Evolutionary conservation across 352 stramenopile genomes (phyloP).

Genomic region (Phytophthora ohioensis): DNA sequence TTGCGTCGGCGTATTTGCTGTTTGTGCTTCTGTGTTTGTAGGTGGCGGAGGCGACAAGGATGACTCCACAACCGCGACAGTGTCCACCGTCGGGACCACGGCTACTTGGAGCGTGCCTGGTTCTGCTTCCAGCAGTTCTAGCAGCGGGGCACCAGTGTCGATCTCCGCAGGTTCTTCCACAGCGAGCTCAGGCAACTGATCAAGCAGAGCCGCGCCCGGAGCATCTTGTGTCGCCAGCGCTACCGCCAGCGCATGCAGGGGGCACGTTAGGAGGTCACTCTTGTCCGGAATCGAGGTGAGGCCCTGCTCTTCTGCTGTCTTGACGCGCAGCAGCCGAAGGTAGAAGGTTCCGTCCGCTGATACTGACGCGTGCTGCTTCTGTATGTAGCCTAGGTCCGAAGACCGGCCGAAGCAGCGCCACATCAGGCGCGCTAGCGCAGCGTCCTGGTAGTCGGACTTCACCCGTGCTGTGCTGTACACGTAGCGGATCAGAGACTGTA

Average conservation of each 20-base stretch:
- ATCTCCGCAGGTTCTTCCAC: too few species aligned
- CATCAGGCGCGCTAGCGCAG: conserved; percentile 33
- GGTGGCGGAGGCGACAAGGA: too few species aligned
- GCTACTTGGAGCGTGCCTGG: too few species aligned
- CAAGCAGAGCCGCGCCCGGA: conserved; percentile 5
- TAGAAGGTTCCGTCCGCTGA: conserved; percentile 32
- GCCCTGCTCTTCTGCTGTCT: conserved; percentile 36
- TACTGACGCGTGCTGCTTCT: conserved; percentile 34
- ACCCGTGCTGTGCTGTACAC: too few species aligned
- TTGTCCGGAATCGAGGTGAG: conserved; percentile 42
- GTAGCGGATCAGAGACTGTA: too few species aligned
- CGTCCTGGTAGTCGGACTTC: conserved; percentile 40
- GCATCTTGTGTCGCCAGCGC: conserved; percentile 26
- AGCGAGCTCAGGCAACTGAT: conserved; percentile 8
- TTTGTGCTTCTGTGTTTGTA: too few species aligned
- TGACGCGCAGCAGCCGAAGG: conserved; percentile 38
- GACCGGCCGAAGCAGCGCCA: conserved; percentile 45
- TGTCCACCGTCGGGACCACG: too few species aligned
- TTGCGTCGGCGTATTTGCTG: too few species aligned
- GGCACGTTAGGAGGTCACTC: conserved; percentile 25
- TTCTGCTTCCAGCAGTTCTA: too few species aligned
- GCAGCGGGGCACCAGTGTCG: too few species aligned
- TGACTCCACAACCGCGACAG: too few species aligned
- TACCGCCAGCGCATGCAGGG: conserved; percentile 23
- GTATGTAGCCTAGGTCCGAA: conserved; percentile 30